Conservation (phyloP, 768 basidiomycete species). For the Phlebiopsis flavidoalba region DNA sequence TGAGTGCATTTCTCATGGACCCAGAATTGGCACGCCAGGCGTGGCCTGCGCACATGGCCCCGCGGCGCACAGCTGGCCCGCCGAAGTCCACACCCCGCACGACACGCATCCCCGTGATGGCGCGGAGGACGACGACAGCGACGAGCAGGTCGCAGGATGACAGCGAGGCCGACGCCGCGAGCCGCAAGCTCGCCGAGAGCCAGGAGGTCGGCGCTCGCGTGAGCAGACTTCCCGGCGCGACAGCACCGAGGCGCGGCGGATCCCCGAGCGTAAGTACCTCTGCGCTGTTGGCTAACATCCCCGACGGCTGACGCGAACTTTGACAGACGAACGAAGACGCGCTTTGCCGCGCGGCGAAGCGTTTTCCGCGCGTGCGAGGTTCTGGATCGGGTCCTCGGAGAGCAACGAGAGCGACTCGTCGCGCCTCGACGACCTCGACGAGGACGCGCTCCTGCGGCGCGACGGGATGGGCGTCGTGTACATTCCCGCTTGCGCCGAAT, state of each 20-base stretch:
- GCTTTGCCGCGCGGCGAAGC: slow-evolving; percentile 3
- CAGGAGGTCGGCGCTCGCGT: slow-evolving; percentile 20
- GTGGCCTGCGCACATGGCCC: slow-evolving; percentile 22
- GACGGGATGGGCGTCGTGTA: slow-evolving; percentile 24
- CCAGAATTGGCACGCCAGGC: slow-evolving; percentile 20
- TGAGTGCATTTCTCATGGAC: neutral
- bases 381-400: slow-evolving; percentile 23
- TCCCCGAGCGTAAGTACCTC: slow-evolving; percentile 13
- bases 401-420: slow-evolving; percentile 12
- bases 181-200: slow-evolving; percentile 19
- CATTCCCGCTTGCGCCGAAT: slow-evolving; percentile 22
- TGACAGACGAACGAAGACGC: neutral
- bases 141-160: neutral
- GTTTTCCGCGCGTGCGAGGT: slow-evolving; percentile 21
- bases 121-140: neutral
- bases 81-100: slow-evolving; percentile 7
- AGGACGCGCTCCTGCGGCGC: slow-evolving; percentile 19
- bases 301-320: neutral
- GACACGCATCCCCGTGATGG: neutral
- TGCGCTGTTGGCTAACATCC: neutral
- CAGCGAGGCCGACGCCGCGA: slow-evolving; percentile 10
- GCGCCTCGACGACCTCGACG: slow-evolving; percentile 23
- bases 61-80: slow-evolving; percentile 21
- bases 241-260: slow-evolving; percentile 10
- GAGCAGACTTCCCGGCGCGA: slow-evolving; percentile 18